Conservation (phyloP, 1,284 basidiomycete genomes). For the Microbotryomycetes sp. region DNA sequence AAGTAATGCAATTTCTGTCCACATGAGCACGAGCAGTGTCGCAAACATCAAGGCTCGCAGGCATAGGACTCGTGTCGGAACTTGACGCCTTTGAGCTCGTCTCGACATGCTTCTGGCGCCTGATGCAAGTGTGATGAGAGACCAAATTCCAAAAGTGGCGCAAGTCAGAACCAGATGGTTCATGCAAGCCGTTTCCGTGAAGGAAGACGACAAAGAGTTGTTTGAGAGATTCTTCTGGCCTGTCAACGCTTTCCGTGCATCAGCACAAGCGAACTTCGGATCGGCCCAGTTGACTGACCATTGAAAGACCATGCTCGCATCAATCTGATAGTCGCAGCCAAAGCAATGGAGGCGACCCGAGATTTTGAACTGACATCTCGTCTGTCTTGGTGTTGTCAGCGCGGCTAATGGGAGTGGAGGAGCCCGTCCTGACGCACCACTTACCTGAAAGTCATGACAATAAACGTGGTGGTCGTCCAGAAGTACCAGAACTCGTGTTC, state of each 20-base stretch:
- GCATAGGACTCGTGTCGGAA: background rate
- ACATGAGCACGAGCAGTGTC: background rate
- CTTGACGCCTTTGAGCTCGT: background rate
- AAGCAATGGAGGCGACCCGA: background rate
- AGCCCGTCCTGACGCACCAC: too few species aligned
- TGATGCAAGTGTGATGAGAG: background rate
- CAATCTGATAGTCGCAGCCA: conserved; percentile 11
- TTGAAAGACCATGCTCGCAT: conserved; percentile 32
- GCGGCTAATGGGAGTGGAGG: too few species aligned
- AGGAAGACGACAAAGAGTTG: background rate
- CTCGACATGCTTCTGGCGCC: background rate
- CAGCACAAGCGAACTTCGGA: too few species aligned
- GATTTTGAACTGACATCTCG: too few species aligned
- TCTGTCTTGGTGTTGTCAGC: too few species aligned
- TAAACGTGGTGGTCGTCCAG: conserved; percentile 6
- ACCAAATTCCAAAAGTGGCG: background rate
- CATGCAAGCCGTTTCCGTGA: background rate
- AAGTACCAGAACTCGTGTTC: conserved; percentile 35
- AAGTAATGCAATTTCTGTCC: background rate
- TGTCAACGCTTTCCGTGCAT: too few species aligned
- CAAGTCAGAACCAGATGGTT: background rate
- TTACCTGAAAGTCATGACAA: too few species aligned
- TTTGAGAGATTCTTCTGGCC: conserved; percentile 27
- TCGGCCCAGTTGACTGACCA: conserved; percentile 20
- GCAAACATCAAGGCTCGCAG: conserved; percentile 11